Base-by-base conservation (phyloP, 2,329 filamentous ascomycete genomes). In the Aspergillus oerlinghausenensis region DNA sequence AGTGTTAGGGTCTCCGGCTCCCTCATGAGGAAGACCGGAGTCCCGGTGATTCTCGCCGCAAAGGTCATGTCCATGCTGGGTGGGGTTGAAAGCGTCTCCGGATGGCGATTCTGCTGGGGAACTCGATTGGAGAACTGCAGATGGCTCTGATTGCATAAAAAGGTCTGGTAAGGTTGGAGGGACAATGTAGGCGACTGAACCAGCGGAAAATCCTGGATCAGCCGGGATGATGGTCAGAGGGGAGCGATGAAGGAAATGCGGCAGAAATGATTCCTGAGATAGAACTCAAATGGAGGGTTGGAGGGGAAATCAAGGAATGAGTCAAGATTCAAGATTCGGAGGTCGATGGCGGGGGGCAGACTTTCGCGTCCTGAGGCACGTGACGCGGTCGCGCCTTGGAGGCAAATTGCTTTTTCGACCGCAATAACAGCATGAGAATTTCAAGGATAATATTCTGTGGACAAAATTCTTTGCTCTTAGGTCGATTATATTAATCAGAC, bases 61-160 rank as follows among this genome's bases (percentile, higher is more conserved):
- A 68, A 70, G 70, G 70, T 73, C 71, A 73, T 78, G 73, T 82
- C 84, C 84, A 87, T 87, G 79, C 77, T 87, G 82, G 80, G 75
- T 77, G 68, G 75, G 60, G 56, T 71, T 59, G 56, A 61, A 49
- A 50, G 63, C 55, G 61, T 69, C 65, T 67, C 73, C 63, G 65
- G 64, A 67, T 65, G 71, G 65, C 67, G 70, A 67, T 65, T 76
- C 68, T 67, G 72, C 61, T 63, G 71, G 67, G 59, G 69, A 68
- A 65, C 71, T 73, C 73, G 76, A 75, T 75, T 77, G 77, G 70
- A 72, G 75, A 71, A 74, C 75, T 76, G 78, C 73, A 69, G 77
- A 67, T 67, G 78, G 74, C 82, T 81, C 83, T 79, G 84, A 73
- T 81, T 84, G 84, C 84, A 87, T 87, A 86, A 81, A 87, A 86